A percentile compares a stretch with the other conserved stretches of the same genome.
Evolutionary conservation across 495 filamentous ascomycete genomes (phyloP).

Genomic region (Parachaetomium inaequale): DNA sequence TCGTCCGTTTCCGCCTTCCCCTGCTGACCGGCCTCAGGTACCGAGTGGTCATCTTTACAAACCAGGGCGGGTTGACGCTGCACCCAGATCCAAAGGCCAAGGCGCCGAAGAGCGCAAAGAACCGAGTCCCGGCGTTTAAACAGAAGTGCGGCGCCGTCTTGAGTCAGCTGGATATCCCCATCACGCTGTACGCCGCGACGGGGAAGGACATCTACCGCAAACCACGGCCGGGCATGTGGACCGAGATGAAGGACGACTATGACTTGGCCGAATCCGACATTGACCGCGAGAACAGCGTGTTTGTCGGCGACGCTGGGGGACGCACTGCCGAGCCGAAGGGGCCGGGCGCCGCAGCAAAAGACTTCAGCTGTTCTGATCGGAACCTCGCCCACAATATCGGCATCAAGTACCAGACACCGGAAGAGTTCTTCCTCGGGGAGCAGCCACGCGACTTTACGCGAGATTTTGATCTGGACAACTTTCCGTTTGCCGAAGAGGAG

Average conservation of each 20-base stretch:
- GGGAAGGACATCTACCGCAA: constrained; percentile 78
- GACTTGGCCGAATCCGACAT: constrained; percentile 61
- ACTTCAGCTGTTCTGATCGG: constrained; percentile 75
- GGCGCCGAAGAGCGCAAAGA: constrained; percentile 55
- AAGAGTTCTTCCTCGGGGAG: constrained; percentile 80
- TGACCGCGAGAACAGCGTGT: constrained; percentile 66
- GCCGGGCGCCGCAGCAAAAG: constrained; percentile 34
- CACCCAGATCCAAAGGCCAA: constrained; percentile 63
- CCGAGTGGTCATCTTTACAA: constrained; percentile 74
- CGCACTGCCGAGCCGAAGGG: constrained; percentile 35
- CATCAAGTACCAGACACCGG: constrained; percentile 77
- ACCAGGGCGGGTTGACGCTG: constrained; percentile 77
- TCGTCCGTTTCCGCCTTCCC: background rate
- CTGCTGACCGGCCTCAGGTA: constrained; percentile 50
- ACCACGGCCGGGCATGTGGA: constrained; percentile 87
- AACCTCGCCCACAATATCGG: constrained; percentile 81
- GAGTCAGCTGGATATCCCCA: constrained; percentile 66
- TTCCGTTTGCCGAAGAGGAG: constrained; percentile 30
- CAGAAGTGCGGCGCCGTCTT: constrained; percentile 68
- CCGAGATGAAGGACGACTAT: constrained; percentile 70
- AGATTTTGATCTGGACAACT: constrained; percentile 58
- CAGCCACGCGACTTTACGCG: constrained; percentile 57
- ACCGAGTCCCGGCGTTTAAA: constrained; percentile 72
- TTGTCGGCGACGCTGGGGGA: constrained; percentile 84
- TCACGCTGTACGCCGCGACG: constrained; percentile 82